Evolutionary conservation across 305 asterid genomes (phyloP).

Genomic region (Fraxinus sp.): DNA sequence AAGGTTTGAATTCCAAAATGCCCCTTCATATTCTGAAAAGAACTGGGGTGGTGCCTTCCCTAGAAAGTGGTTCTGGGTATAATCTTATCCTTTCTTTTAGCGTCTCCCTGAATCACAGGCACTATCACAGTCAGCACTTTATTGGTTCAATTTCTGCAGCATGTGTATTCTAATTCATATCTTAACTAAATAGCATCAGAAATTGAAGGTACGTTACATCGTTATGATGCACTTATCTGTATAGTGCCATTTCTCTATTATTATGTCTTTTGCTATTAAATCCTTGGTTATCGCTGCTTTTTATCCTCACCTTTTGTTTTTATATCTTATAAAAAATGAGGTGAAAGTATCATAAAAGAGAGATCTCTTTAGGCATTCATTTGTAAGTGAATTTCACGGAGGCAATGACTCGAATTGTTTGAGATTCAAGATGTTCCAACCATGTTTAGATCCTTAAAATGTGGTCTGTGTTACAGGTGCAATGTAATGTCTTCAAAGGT

Average conservation of each 20-base stretch:
- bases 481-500: slow-evolving; percentile 87
- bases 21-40: slow-evolving; percentile 96
- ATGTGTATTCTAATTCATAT: not conserved
- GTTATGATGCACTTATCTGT: slow-evolving; percentile 6
- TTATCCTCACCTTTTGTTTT: slow-evolving; percentile 1
- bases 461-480: slow-evolving; percentile 52
- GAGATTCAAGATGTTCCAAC: not conserved
- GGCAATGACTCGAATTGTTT: not conserved
- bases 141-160: slow-evolving; percentile 9
- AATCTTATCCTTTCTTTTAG: not conserved
- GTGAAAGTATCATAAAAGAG: slow-evolving; percentile 8
- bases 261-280: not conserved
- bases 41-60: slow-evolving; percentile 99
- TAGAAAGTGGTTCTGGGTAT: slow-evolving; percentile 98
- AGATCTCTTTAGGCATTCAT: not conserved
- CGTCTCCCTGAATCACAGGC: not conserved
- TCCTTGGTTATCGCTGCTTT: not conserved
- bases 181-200: not conserved
- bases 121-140: not conserved
- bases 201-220: not conserved
- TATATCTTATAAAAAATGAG: not conserved
- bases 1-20: slow-evolving; percentile 79
- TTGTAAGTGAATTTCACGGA: not conserved
- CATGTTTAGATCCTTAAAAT: slow-evolving; percentile 10
- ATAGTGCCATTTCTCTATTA: not conserved